A percentile compares a stretch with the other conserved stretches of the same genome.
Conservation (phyloP, 345 rosid species). For the Gynandropsis gynandra region DNA sequence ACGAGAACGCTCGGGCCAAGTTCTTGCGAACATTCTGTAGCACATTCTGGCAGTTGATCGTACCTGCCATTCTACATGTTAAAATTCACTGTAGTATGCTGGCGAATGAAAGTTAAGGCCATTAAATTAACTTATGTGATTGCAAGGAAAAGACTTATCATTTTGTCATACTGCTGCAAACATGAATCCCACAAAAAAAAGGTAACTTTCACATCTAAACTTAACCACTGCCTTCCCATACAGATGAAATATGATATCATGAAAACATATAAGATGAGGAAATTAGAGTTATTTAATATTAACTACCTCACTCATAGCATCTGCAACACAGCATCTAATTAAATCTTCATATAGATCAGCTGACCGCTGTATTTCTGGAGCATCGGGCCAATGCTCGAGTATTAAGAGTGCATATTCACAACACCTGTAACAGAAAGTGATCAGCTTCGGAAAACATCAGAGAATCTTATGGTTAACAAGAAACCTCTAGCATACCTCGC, state of each 20-base stretch:
- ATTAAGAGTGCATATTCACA: constrained; percentile 91
- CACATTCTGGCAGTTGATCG: constrained; percentile 96
- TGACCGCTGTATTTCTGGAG: constrained; percentile 88
- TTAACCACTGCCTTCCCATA: constrained; percentile 18
- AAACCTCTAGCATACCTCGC: constrained; percentile 52
- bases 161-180: constrained; percentile 15
- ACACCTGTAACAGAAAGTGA: constrained; percentile 47
- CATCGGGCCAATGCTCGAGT: constrained; percentile 97
- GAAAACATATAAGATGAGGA: no score
- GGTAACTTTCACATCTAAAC: constrained; percentile 9
- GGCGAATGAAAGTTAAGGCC: constrained; percentile 7
- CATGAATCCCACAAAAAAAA: constrained; percentile 9
- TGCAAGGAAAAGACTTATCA: constrained; percentile 6
- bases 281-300: no score
- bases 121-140: background rate
- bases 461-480: constrained; percentile 5
- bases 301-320: constrained; percentile 98
- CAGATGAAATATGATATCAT: constrained; percentile 9
- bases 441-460: constrained; percentile 14
- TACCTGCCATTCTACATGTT: constrained; percentile 47
- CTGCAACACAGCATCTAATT: constrained; percentile 86
- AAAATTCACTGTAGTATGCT: constrained; percentile 10
- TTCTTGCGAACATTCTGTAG: constrained; percentile 94
- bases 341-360: constrained; percentile 87
- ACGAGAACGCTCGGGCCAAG: constrained; percentile 99